phyloP scores from a whole-genome alignment of 1,284 basidiomycete species.

The Anthracocystis panici-leucophaei region DNA sequence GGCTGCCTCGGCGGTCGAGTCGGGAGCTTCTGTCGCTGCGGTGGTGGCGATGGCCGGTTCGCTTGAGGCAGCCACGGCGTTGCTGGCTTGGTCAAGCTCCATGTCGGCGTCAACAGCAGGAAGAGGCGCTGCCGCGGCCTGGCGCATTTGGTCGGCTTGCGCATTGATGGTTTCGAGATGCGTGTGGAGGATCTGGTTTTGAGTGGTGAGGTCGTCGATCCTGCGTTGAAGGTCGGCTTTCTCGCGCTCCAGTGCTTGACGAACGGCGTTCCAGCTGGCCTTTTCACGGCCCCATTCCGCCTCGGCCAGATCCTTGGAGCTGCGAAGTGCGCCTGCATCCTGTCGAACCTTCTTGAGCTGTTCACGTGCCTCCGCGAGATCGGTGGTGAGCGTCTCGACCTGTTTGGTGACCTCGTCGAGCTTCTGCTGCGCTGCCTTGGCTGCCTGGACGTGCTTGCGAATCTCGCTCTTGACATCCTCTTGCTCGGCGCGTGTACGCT shows the following conservation, averaged over 20 bases:
- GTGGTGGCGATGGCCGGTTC: slow-evolving; percentile 72
- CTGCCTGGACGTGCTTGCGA: slow-evolving; percentile 76
- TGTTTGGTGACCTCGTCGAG: slow-evolving; percentile 80
- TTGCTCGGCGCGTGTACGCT: slow-evolving; percentile 73
- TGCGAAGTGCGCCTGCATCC: slow-evolving; percentile 46
- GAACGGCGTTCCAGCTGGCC: slow-evolving; percentile 84
- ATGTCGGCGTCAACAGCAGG: slow-evolving; percentile 62
- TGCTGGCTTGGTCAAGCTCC: slow-evolving; percentile 29
- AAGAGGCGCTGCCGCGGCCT: slow-evolving; percentile 70
- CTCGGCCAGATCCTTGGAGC: slow-evolving; percentile 75
- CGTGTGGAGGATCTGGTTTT: slow-evolving; percentile 83
- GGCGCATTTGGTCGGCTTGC: slow-evolving; percentile 80
- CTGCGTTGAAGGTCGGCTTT: slow-evolving; percentile 78
- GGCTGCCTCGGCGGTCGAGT: neutral
- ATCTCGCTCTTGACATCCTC: slow-evolving; percentile 69
- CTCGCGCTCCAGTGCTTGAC: slow-evolving; percentile 81
- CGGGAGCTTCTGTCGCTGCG: slow-evolving; percentile 72
- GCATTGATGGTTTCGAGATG: slow-evolving; percentile 87
- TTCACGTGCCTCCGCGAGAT: slow-evolving; percentile 75
- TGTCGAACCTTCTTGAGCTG: slow-evolving; percentile 50
- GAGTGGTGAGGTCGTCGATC: slow-evolving; percentile 79
- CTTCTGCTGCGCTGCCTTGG: slow-evolving; percentile 83
- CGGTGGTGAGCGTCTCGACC: slow-evolving; percentile 75
- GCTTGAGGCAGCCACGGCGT: slow-evolving; percentile 30
- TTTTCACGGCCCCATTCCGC: slow-evolving; percentile 80